Evolutionary conservation across 2,329 filamentous ascomycete genomes (phyloP), one percentile per base, ranked within the genome.

Genomic region (Dendryphion nanum): DNA sequence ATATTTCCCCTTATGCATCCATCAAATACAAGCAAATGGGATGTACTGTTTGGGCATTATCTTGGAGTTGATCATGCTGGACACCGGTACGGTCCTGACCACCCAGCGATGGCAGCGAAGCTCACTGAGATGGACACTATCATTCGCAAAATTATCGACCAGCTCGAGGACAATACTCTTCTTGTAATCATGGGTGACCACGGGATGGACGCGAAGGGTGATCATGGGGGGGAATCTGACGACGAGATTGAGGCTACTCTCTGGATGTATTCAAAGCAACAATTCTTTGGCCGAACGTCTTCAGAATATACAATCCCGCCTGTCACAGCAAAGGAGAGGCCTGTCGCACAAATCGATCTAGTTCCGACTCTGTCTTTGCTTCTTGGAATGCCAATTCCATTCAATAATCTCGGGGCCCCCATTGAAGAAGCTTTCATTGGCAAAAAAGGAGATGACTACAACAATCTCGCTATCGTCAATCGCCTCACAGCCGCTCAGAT

Each of bases 181-280:
- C 72, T 98, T 23, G 82, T 98, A 15, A 86, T 98, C 12, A 95
- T 98, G 89, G 93, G 93, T n/a, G 93, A 98, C 62, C 93, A 98
- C 60, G 93, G 93, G 8, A 98, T 98, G 93, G 93, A 98, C 64
- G 74, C 79, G 44, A 97, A 98, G 70, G 93, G 93, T 14, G 93
- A 98, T 51, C 93, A 98, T 59, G 93, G 93, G n/a, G 93, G 93
- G 38, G 93, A 98, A 71, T 96, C 91, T 20, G 88, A 96, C 51
- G 89, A 97, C 48, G 93, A 98, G 64, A 81, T 98, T 5, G 83
- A 98, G 65, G 89, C 93, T 39, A 89, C 93, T 2, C 67, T 98
- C 32, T 98, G 93, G 91, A 95, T 98, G 89, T 98, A 97, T 64
- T 95, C 93, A 1, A 95, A 90, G 65, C 83, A 81, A 51, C 82